Conservation (phyloP, 768 basidiomycete species). For the Hypholoma fasciculare region DNA sequence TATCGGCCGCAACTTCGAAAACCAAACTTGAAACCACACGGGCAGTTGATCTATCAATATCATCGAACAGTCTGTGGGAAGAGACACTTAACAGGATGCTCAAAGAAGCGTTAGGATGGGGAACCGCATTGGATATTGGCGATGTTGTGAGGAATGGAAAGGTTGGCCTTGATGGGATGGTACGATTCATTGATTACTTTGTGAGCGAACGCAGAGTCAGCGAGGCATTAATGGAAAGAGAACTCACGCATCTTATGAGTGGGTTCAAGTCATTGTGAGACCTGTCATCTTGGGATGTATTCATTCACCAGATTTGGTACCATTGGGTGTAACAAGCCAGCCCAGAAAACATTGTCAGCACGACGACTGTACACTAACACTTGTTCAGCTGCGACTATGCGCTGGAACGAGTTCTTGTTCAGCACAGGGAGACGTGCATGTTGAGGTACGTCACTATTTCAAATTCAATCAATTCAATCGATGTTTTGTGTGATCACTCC, state of each 20-base stretch:
- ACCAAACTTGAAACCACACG: too few species aligned
- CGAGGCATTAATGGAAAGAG: constrained; percentile 13
- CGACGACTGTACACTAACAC: too few species aligned
- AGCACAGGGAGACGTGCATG: too few species aligned
- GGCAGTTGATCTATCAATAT: background rate
- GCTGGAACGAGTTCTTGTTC: too few species aligned
- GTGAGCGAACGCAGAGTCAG: constrained; percentile 9
- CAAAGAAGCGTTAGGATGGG: constrained; percentile 20
- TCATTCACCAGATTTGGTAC: too few species aligned
- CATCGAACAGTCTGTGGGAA: constrained; percentile 21
- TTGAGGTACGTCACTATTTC: too few species aligned
- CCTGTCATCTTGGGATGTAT: background rate
- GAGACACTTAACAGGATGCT: constrained; percentile 14
- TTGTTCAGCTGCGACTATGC: too few species aligned
- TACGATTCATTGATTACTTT: constrained; percentile 10
- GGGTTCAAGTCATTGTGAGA: constrained; percentile 6
- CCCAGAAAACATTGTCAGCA: too few species aligned
- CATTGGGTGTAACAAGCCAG: too few species aligned
- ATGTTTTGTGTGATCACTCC: too few species aligned
- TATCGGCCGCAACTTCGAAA: too few species aligned
- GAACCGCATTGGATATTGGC: constrained; percentile 1
- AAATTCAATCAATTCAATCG: too few species aligned
- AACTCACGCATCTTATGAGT: constrained; percentile 10
- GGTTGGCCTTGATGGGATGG: constrained; percentile 6
- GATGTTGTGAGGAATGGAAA: constrained; percentile 4